phyloP scores from a whole-genome alignment of 108 stramenopile genomes.

The Pseudonitzschia multiseries region DNA sequence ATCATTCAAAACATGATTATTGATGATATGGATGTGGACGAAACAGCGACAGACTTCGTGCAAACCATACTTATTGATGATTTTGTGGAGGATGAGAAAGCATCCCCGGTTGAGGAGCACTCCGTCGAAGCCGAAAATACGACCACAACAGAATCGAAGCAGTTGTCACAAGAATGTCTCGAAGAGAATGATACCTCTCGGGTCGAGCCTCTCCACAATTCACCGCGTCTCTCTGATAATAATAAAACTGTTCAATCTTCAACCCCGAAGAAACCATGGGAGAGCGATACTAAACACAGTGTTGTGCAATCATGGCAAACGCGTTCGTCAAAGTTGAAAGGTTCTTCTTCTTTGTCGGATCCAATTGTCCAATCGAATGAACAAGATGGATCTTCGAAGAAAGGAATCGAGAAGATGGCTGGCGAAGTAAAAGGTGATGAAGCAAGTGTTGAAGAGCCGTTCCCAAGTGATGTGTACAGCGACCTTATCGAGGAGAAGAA shows the following conservation, averaged over 20 bases:
- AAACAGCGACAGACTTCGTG: background rate
- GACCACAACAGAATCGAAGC: too few species aligned
- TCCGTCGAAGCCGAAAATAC: background rate
- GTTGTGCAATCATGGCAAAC: constrained; percentile 16
- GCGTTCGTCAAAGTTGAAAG: background rate
- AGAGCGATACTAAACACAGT: constrained; percentile 10
- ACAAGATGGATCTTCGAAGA: background rate
- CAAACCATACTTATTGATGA: too few species aligned
- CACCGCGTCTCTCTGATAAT: too few species aligned
- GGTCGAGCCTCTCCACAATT: too few species aligned
- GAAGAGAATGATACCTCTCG: too few species aligned
- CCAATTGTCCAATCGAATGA: background rate
- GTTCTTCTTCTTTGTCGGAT: too few species aligned
- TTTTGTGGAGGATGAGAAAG: too few species aligned
- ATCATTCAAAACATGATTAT: background rate
- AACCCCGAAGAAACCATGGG: constrained; percentile 2
- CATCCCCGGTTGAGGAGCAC: background rate
- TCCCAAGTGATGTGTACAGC: background rate
- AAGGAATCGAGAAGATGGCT: background rate
- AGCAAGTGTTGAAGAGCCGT: background rate
- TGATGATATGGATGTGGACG: background rate
- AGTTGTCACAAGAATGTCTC: too few species aligned
- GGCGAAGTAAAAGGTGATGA: constrained; percentile 5
- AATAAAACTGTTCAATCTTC: too few species aligned
- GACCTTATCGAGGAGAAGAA: constrained; percentile 17